Conservation (phyloP, 1,284 basidiomycete genomes). For the Rhodotorula sp. region DNA sequence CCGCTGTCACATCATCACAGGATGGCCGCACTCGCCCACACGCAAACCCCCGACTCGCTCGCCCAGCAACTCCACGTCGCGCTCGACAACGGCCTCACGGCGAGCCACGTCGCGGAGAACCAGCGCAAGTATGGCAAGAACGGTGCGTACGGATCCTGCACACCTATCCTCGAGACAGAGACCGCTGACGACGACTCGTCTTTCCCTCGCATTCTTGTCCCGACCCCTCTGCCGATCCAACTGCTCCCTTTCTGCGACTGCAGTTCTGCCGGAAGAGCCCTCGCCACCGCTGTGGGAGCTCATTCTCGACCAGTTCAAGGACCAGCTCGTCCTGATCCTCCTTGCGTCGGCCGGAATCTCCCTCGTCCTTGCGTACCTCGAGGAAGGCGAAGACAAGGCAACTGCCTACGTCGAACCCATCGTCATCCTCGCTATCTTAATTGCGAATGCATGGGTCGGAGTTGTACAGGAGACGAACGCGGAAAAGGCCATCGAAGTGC, state of each 20-base stretch:
- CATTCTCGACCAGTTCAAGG: constrained; percentile 95
- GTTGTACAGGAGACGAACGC: constrained; percentile 93
- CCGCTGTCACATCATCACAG: neutral
- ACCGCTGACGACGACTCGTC: neutral
- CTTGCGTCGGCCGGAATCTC: constrained; percentile 87
- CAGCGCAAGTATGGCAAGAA: constrained; percentile 24
- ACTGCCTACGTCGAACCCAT: constrained; percentile 86
- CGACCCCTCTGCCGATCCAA: neutral
- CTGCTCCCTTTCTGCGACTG: no score
- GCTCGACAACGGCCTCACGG: constrained; percentile 43
- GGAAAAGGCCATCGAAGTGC: constrained; percentile 89
- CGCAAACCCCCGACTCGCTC: constrained; percentile 4
- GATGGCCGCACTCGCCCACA: constrained; percentile 13
- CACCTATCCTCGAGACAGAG: neutral
- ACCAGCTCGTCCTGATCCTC: constrained; percentile 87
- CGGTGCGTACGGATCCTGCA: constrained; percentile 4
- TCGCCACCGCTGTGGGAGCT: constrained; percentile 88
- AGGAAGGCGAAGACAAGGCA: constrained; percentile 63
- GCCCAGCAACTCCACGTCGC: constrained; percentile 39
- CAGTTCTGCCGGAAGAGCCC: constrained; percentile 84
- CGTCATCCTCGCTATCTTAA: constrained; percentile 87
- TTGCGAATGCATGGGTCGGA: constrained; percentile 90
- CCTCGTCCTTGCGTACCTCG: constrained; percentile 81
- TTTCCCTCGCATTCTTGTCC: neutral
- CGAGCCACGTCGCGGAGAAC: constrained; percentile 29